Base-by-base conservation (phyloP, 148 eudicot genomes). In the Camellia granthamiana region DNA sequence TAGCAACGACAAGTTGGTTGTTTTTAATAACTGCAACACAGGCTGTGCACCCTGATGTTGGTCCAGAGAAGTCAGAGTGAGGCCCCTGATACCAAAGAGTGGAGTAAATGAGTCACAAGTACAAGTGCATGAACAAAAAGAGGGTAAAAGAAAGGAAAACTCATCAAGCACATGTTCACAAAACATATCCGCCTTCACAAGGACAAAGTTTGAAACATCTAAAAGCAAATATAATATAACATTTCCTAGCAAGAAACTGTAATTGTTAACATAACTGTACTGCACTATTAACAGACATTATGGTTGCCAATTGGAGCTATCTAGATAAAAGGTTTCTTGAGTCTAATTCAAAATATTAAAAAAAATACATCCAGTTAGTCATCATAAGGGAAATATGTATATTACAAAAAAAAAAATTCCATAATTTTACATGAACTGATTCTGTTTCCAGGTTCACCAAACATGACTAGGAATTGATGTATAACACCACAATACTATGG, bases 21-120 rank as follows among this genome's bases (percentile, higher is more conserved):
- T 85, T 90, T 84, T 89, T 88, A 69, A 97, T 69, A 74, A 97
- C 75, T 15, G 98, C 97, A 72, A 97, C 98, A 87, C 97, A 92
- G 16, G 99, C 95, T 79, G 99, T 97, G 83, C 99, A 60, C 63
- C 99, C 99, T 72, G 97, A 94, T 69, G 99, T 97, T 30, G 99
- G 99, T 82, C 99, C 99, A 66, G 97, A 62, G 81, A 97, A 97
- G 86, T 97, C 97, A 64, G 98, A 97, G 81, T 97, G 99, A 83
- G 98, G 99, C 54, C 98, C 99, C 99, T 96, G 92, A 74, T 66
- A 38, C 13, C 9, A 79, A 12, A 69, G 67, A 11, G 30, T 18
- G 23, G 49, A 69, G 38, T 43, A 67, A 38, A 79, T 63, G 42
- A 54, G 68, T 72, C 52, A 79, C 51, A 51, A 63, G 13, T 3